Evolutionary conservation across 2,329 filamentous ascomycete species (phyloP), one percentile per base, ranked within the genome.

Genomic region (Aspergillus ibericus): DNA sequence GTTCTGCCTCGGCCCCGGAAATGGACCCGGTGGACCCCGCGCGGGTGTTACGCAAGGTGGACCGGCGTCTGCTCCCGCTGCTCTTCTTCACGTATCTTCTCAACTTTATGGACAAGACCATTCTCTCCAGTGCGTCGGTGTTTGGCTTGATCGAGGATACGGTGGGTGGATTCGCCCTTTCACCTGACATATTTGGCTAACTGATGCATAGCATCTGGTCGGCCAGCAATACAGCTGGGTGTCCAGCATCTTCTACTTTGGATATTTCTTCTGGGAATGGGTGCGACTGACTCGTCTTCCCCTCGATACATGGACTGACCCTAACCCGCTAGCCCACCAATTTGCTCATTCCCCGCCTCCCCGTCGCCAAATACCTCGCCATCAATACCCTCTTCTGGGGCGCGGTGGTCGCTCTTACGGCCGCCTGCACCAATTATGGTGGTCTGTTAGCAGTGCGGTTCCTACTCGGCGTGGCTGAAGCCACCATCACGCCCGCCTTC

Each of bases 61-160:
- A 87, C 67, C 73, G 71, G 62, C 74, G 74, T 12, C 72, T 87
- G 9, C 80, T 87, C 5, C 83, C 85, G 0, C 71, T 87, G 10
- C 70, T 87, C 9, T 85, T 86, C 59, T 63, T 81, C 42, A 85
- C 81, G 0, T 87, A 87, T 65, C 81, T 82, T 73, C 69, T 87
- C 61, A 84, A 85, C 65, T 86, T 86, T 58, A 84, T 87, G 77
- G 85, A 87, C 69, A 87, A 87, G 67, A 80, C 80, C 0, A 83
- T 83, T 56, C 67, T 85, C 1, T 83, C 82, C 0, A 83, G 79
- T 59, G 83, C 84, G 0, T 76, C 82, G 4, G 82, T 86, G 0
- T 86, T 86, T 62, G 83, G 82, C 0, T 66, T 85, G n/a, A 72
- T 74, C 5, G 71, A 82, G 1, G 83, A 85, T 63, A 71, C 68